Percentiles rank a stretch among this genome's conserved stretches.
Evolutionary conservation across 176 grass and related monocot species (phyloP).

Genomic region (Bolboschoenus planiculmis): DNA sequence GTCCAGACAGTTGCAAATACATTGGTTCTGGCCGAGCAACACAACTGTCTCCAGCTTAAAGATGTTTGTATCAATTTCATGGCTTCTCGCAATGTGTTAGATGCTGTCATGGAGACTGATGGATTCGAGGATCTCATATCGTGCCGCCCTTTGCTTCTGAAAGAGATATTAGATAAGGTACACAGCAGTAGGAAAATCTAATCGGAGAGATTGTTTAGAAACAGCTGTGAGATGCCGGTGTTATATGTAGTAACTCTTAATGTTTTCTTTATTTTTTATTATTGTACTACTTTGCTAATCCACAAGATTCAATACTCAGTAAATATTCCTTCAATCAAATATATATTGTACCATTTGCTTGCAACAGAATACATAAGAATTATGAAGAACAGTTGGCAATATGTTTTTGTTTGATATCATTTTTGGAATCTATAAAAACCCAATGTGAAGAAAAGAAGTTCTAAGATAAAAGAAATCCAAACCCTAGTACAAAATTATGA

Average conservation of each 20-base stretch:
- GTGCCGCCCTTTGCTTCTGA: not conserved
- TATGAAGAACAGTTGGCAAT: not conserved
- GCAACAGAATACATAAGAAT: not conserved
- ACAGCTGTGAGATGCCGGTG: not conserved
- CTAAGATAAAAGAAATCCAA: not conserved
- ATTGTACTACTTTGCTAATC: not conserved
- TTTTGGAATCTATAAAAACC: not conserved
- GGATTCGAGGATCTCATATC: not conserved
- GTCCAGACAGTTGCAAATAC: not conserved
- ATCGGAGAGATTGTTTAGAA: not conserved
- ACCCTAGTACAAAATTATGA: not conserved
- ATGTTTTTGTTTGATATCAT: not conserved
- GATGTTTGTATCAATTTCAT: not conserved
- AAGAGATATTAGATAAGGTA: not conserved
- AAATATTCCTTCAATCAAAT: not conserved
- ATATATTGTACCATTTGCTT: not conserved
- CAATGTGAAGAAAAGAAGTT: not conserved
- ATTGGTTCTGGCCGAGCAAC: conserved; percentile 3
- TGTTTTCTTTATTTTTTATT: not conserved
- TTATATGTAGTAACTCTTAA: not conserved
- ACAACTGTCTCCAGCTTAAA: not conserved
- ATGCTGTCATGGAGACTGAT: not conserved
- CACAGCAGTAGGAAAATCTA: not conserved
- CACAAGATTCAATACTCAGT: not conserved
- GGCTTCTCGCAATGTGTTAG: not conserved